These are phyloP conservation scores for Angomonas ambiguus DNA, from an alignment of 208 protist species.

Conservation along the genomic window DNA sequence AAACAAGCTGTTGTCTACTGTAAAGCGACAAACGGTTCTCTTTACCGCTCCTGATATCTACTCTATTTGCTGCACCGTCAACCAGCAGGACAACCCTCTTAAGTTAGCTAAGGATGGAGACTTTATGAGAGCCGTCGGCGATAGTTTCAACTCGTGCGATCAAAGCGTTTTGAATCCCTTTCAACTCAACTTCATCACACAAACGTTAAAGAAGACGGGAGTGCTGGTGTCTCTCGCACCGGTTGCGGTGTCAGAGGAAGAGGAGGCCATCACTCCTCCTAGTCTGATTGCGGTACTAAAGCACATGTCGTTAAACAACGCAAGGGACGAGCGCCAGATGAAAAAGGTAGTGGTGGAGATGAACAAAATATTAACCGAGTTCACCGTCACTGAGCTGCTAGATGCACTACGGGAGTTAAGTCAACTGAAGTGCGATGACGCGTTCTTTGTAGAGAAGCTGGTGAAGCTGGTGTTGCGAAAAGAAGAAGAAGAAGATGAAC, in stretches of 20 bases:
- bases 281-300: slow-evolving; percentile 65
- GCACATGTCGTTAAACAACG: slow-evolving; percentile 65
- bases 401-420: slow-evolving; percentile 54
- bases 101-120: slow-evolving; percentile 66
- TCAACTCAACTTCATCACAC: slow-evolving; percentile 63
- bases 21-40: slow-evolving; percentile 3
- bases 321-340: slow-evolving; percentile 75
- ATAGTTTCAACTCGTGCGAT: slow-evolving; percentile 58
- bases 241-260: slow-evolving; percentile 60
- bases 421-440: slow-evolving; percentile 51
- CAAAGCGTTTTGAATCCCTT: slow-evolving; percentile 82
- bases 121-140: slow-evolving; percentile 80
- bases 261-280: slow-evolving; percentile 73
- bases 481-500: slow-evolving; percentile 42
- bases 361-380: slow-evolving; percentile 67
- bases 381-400: slow-evolving; percentile 58
- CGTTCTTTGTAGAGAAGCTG: slow-evolving; percentile 52
- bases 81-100: slow-evolving; percentile 61
- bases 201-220: slow-evolving; percentile 70
- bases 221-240: slow-evolving; percentile 54
- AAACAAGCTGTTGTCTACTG: background rate
- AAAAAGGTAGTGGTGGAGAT: slow-evolving; percentile 43
- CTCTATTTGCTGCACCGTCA: slow-evolving; percentile 53
- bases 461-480: slow-evolving; percentile 35
- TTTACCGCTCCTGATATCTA: slow-evolving; percentile 87